These are phyloP conservation scores for Coniosporium tulheliwenetii DNA, from an alignment of 2,329 filamentous ascomycete species.

Conservation along the genomic window DNA sequence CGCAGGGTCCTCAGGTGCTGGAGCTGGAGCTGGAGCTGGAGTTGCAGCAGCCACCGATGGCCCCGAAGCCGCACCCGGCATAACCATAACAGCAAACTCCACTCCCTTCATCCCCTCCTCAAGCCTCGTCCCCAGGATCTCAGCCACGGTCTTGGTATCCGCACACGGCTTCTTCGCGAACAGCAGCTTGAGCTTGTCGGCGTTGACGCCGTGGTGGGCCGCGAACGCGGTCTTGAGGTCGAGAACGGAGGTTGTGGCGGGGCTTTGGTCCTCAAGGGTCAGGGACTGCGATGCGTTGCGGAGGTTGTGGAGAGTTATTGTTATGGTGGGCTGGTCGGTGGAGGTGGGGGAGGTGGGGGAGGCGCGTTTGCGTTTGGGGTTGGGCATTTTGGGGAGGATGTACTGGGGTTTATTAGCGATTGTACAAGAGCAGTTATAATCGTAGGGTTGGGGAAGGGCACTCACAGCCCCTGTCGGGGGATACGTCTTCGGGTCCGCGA, in stretches of 20 bases:
- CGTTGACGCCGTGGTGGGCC: slow-evolving; percentile 42
- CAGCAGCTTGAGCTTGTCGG: slow-evolving; percentile 75
- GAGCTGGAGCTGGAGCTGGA: slow-evolving; percentile 20
- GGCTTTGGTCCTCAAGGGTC: slow-evolving; percentile 42
- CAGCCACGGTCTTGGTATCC: slow-evolving; percentile 63
- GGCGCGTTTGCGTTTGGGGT: slow-evolving; percentile 27
- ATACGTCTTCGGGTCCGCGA: slow-evolving; percentile 70
- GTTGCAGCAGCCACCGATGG: slow-evolving; percentile 15
- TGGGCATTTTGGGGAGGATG: slow-evolving; percentile 54
- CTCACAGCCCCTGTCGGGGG: slow-evolving; percentile 62
- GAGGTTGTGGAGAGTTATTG: slow-evolving; percentile 56
- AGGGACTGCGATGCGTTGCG: slow-evolving; percentile 60
- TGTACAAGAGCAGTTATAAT: too few species aligned
- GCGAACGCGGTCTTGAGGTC: slow-evolving; percentile 62
- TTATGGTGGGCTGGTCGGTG: slow-evolving; percentile 15
- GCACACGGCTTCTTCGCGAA: slow-evolving; percentile 73
- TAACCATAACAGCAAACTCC: slow-evolving; percentile 78
- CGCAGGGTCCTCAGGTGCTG: slow-evolving; percentile 25
- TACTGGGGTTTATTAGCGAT: slow-evolving; percentile 32
- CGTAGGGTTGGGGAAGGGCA: slow-evolving; percentile 9
- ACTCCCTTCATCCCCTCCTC: slow-evolving; percentile 36
- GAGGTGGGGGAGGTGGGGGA: slow-evolving; percentile 25
- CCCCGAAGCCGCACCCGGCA: slow-evolving; percentile 42
- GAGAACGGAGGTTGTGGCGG: slow-evolving; percentile 53
- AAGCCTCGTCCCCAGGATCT: slow-evolving; percentile 41